Evolutionary conservation across 345 rosid genomes (phyloP).

Genomic region (Punica granatum): DNA sequence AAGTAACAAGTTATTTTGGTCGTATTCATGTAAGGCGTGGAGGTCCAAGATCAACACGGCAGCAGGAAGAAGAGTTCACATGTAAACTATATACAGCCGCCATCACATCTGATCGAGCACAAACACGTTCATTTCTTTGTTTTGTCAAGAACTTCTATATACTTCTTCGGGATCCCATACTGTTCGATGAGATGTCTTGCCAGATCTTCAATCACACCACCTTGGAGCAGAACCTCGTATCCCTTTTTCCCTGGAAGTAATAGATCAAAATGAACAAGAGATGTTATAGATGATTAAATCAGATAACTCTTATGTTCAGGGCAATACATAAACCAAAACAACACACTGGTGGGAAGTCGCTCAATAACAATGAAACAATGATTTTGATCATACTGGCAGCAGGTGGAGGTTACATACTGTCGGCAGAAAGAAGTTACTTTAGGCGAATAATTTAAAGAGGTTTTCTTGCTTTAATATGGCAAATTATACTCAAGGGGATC

Average conservation of each 20-base stretch:
- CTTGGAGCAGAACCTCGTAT: conserved; percentile 79
- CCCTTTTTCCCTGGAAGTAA: conserved; percentile 78
- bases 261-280: conserved; percentile 1
- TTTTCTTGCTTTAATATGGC: background rate
- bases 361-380: background rate
- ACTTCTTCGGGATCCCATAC: conserved; percentile 76
- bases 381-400: background rate
- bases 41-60: no score
- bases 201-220: conserved; percentile 81
- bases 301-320: background rate
- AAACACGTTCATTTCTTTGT: conserved; percentile 53
- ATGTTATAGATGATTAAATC: background rate
- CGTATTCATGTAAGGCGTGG: no score
- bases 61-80: no score
- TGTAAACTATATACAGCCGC: no score
- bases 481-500: no score
- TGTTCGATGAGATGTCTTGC: conserved; percentile 81
- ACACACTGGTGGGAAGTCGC: no score
- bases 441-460: background rate
- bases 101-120: conserved; percentile 3
- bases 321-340: no score
- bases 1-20: no score
- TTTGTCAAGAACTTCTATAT: conserved; percentile 87
- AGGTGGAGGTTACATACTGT: background rate
- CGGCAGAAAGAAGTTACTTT: background rate